Evolutionary conservation across 371 early-diverging fungal species (phyloP).

Genomic region (Gilbertella persicaria): DNA sequence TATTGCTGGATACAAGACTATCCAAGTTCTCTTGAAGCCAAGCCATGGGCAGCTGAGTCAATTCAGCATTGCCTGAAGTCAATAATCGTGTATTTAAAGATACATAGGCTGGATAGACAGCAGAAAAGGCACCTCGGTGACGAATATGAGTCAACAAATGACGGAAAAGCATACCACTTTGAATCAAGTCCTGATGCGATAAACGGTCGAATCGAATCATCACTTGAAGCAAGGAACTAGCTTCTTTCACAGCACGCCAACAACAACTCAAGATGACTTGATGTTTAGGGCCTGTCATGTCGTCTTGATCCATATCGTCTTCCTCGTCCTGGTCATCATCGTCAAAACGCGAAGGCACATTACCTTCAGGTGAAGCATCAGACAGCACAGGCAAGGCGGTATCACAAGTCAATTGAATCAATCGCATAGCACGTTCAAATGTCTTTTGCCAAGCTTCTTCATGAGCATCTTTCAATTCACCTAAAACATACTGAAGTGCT

Average conservation of each 20-base stretch:
- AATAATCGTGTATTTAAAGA: slow-evolving; percentile 69
- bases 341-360: slow-evolving; percentile 72
- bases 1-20: slow-evolving; percentile 54
- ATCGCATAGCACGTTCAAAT: slow-evolving; percentile 40
- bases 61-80: slow-evolving; percentile 44
- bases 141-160: slow-evolving; percentile 74
- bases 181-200: slow-evolving; percentile 39
- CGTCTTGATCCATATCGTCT: slow-evolving; percentile 38
- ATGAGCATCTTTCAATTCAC: slow-evolving; percentile 53
- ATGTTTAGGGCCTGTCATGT: slow-evolving; percentile 61
- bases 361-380: slow-evolving; percentile 83
- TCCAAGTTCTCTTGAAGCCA: slow-evolving; percentile 67
- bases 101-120: slow-evolving; percentile 82
- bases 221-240: slow-evolving; percentile 52
- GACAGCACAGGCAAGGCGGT: slow-evolving; percentile 72
- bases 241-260: slow-evolving; percentile 93
- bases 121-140: slow-evolving; percentile 91
- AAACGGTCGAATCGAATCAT: slow-evolving; percentile 37
- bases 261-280: slow-evolving; percentile 90
- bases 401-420: slow-evolving; percentile 56
- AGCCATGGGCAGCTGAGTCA: slow-evolving; percentile 54
- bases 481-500: slow-evolving; percentile 70
- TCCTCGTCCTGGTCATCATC: slow-evolving; percentile 74
- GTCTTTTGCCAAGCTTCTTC: slow-evolving; percentile 46
- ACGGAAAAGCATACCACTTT: slow-evolving; percentile 63